Evolutionary conservation across 192 early-diverging fungal species (phyloP).

Genomic region (Entomortierella parvispora): DNA sequence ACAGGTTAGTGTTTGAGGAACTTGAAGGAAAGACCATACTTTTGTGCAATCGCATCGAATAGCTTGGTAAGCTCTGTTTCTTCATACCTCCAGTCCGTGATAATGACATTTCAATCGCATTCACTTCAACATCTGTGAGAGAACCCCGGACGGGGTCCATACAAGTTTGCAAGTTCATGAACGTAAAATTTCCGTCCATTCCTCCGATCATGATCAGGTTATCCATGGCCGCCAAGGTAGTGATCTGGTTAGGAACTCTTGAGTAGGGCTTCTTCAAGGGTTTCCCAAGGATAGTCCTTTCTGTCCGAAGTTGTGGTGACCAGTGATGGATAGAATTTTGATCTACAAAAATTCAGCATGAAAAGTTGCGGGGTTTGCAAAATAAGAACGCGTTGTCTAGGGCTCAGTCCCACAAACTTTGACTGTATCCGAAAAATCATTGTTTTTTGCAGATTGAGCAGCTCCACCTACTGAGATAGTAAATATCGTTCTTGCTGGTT

Average conservation of each 20-base stretch:
- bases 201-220: constrained; percentile 25
- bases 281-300: constrained; percentile 38
- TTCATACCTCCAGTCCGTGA: constrained; percentile 40
- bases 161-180: constrained; percentile 31
- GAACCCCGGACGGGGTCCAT: constrained; percentile 19
- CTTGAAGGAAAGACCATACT: too few relatives aligned
- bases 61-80: neutral
- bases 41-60: too few relatives aligned
- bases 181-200: constrained; percentile 30
- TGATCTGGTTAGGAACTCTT: constrained; percentile 5
- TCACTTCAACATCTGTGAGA: constrained; percentile 27
- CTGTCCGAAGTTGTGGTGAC: constrained; percentile 53
- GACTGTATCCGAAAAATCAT: too few relatives aligned
- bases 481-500: constrained; percentile 45
- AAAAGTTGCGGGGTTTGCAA: too few relatives aligned
- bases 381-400: too few relatives aligned
- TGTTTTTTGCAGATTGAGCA: neutral
- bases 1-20: too few relatives aligned
- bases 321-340: constrained; percentile 55
- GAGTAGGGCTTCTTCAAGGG: constrained; percentile 12
- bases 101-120: constrained; percentile 36
- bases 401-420: too few relatives aligned
- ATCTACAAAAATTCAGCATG: too few relatives aligned
- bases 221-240: constrained; percentile 43
- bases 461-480: constrained; percentile 36